Base-by-base conservation (phyloP, 108 stramenopile genomes). In the Chaetoceros tenuissimus region DNA sequence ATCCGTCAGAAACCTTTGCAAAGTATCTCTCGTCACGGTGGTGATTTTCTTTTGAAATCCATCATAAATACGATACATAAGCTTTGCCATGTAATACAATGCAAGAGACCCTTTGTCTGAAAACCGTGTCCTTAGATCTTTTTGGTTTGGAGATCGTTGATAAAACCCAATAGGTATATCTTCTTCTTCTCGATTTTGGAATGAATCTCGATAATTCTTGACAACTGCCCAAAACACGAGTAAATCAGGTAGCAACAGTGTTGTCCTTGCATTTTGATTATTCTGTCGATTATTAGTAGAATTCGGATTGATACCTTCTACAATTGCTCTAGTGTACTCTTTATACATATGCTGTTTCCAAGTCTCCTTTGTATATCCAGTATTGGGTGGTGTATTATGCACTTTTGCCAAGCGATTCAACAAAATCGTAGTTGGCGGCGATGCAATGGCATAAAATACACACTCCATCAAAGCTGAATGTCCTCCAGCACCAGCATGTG, bases 401-500 rank as follows among this genome's bases (percentile, higher is more conserved):
- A 65, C 63, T 24, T 40, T 40, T 5, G 51, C 66, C 40, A 29
- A 47, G 2, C 67, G 51, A 51, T 62, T 48, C n/a, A 75, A 29
- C 8, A 27, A 25, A 23, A 29, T 44, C 19, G 57, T 30, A 29
- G 70, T 67, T 2, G 67, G 57, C 10, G 61, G 62, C 19, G 17
- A 49, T 0, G 57, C 1, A 61, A 92, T 27, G 0, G 87, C 85
- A 69, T 82, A 76, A 46, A 78, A 64, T 20, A 77, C 65, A 53
- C 91, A 92, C 52, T 88, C 87, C 74, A 88, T 86, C 13, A 92
- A 62, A 24, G 86, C 87, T 79, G 76, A 65, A 55, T 92, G 87
- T 21, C 91, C 91, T 22, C 71, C 75, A n/a, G 73, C 69, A 51
- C 84, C 84, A 0, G 71, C 51, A 58, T 86, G 82, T 18, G 84